phyloP scores from a whole-genome alignment of 139 green algal genomes.

The Mesostigma viride region DNA sequence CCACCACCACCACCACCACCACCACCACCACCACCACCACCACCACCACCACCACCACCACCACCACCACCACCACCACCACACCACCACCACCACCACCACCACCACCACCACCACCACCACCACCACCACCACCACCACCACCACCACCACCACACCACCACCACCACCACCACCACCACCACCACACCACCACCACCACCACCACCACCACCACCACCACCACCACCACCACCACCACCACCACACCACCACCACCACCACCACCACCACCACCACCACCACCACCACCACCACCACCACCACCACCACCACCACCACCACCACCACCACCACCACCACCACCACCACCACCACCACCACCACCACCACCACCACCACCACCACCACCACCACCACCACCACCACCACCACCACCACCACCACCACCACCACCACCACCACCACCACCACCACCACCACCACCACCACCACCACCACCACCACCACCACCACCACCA shows the following conservation, averaged over 20 bases:
- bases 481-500: neutral
- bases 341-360: neutral
- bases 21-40: slow-evolving; percentile 7
- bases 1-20: slow-evolving; percentile 6
- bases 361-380: neutral
- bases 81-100: neutral
- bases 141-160: neutral
- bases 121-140: neutral
- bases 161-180: no score
- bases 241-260: neutral
- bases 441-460: neutral
- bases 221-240: neutral
- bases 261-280: neutral
- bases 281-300: neutral
- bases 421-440: neutral
- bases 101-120: neutral
- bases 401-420: neutral
- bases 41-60: slow-evolving; percentile 2
- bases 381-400: neutral
- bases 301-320: neutral
- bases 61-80: neutral
- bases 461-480: neutral
- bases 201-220: neutral
- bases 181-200: no score
- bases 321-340: neutral